phyloP scores from a whole-genome alignment of 768 basidiomycete species.

The Omphalotus guepiniiformis region DNA sequence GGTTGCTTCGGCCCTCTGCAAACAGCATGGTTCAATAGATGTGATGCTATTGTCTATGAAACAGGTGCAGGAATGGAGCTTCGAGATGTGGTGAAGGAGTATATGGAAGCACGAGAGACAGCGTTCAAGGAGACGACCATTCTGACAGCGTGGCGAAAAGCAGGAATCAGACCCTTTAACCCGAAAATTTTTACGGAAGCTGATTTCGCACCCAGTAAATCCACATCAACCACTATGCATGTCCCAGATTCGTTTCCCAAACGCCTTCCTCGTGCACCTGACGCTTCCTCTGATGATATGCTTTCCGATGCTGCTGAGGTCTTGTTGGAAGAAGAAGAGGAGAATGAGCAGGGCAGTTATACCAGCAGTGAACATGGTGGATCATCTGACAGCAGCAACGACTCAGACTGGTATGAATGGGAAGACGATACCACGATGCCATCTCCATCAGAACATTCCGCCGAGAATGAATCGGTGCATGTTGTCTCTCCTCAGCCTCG shows the following conservation, averaged over 20 bases:
- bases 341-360: too few relatives aligned
- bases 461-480: too few relatives aligned
- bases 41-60: conserved; percentile 16
- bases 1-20: conserved; percentile 31
- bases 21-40: conserved; percentile 23
- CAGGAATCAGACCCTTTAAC: conserved; percentile 24
- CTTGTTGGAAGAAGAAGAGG: not conserved
- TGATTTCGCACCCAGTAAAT: conserved; percentile 22
- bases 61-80: conserved; percentile 20
- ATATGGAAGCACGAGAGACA: conserved; percentile 18
- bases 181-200: conserved; percentile 18
- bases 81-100: conserved; percentile 25
- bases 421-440: too few relatives aligned
- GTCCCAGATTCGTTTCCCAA: not conserved
- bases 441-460: too few relatives aligned
- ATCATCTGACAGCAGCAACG: too few relatives aligned
- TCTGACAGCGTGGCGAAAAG: conserved; percentile 18
- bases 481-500: too few relatives aligned
- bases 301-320: not conserved
- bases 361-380: not conserved
- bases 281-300: not conserved
- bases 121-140: conserved; percentile 16
- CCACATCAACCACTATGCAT: conserved; percentile 12
- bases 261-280: not conserved
- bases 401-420: too few relatives aligned